Evolutionary conservation across 345 rosid genomes (phyloP), one percentile per base, ranked within the genome.

Genomic region (Lepidium sativum): DNA sequence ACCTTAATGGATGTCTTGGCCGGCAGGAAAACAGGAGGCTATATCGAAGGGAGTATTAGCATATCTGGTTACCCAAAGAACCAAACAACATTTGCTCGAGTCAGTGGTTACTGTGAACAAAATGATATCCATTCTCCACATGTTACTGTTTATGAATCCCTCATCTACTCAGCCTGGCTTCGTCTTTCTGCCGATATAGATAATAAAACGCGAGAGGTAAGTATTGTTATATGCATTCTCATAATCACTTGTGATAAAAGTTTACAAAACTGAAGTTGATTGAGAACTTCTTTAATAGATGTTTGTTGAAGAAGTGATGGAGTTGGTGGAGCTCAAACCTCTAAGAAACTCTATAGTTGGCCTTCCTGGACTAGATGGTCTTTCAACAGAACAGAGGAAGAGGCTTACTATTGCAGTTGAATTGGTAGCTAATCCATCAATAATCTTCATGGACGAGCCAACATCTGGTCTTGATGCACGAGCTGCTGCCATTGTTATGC

Each of bases 401-500:
- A 82, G 98, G 73, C 79, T 91, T 67, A 91, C 98, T 12, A 91
- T 91, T 50, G 95, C 96, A n/a, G 98, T 91, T 29, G 98, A 91
- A 69, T 73, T 91, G 61, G 98, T 91, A 49, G 91, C 98, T 59
- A 91, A 91, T 41, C 97, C 97, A 3, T 91, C 97, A 6, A 88
- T 91, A 52, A 86, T 91, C 72, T 88, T 91, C 82, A 91, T 91
- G 97, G 97, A 91, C 44, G 97, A 91, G 64, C 97, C 97, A 9
- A 88, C 98, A 14, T 84, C 98, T 50, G 98, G 98, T 49, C 96
- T 91, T 58, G 96, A 88, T 78, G 96, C 98, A 13, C 80, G 98
- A 81, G 96, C 96, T 31, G 98, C 98, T 0, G 98, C 98, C 6
- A 86, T 91, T 64, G 98, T 91, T 58, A 88, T 91, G 96, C 89